A percentile compares a stretch with the other conserved stretches of the same genome.
Evolutionary conservation across 208 protist genomes (phyloP).

Genomic region (Acanthamoeba royreba): DNA sequence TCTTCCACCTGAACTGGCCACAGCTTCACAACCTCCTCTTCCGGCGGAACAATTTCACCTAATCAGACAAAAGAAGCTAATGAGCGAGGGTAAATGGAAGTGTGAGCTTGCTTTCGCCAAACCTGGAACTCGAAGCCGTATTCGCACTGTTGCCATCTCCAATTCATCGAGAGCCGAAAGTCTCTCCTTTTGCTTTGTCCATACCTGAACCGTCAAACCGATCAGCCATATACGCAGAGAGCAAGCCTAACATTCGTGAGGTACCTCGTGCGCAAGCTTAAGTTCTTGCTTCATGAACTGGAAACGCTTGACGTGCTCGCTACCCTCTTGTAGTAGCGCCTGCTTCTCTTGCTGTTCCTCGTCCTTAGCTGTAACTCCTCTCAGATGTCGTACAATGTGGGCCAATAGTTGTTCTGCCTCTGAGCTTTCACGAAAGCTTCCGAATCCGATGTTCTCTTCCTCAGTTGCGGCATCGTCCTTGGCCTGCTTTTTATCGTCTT

Average conservation of each 20-base stretch:
- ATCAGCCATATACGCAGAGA: too few relatives aligned
- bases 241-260: too few relatives aligned
- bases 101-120: neutral
- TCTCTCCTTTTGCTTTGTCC: constrained; percentile 41
- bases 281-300: constrained; percentile 54
- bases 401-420: constrained; percentile 50
- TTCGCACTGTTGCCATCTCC: constrained; percentile 20
- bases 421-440: constrained; percentile 22
- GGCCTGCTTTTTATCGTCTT: neutral
- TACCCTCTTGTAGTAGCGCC: neutral
- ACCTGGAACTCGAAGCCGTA: constrained; percentile 42
- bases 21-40: neutral
- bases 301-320: constrained; percentile 32
- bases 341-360: neutral
- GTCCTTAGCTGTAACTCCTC: neutral
- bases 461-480: neutral
- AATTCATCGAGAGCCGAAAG: constrained; percentile 55
- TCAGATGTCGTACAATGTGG: neutral
- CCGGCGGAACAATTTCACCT: constrained; percentile 2
- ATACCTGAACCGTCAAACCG: too few relatives aligned
- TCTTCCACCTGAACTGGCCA: neutral
- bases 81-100: neutral
- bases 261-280: neutral
- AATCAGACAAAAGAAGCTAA: neutral
- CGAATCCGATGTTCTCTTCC: neutral